Conservation (phyloP, 176 grass and related monocot species). For the Neostapfia colusana region DNA sequence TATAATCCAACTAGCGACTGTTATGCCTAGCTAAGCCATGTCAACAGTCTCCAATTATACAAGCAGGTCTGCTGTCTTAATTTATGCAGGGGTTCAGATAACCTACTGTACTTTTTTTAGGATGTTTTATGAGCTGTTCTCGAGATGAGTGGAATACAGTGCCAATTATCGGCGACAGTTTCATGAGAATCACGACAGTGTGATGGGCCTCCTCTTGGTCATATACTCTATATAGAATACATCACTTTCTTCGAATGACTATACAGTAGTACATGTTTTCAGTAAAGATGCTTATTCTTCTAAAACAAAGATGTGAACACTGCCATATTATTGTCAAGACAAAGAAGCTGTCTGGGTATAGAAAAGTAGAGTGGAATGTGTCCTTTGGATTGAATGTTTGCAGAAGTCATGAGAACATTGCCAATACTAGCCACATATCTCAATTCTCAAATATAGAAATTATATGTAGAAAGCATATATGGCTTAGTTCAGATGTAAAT, state of each 20-base stretch:
- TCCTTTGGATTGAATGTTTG: constrained; percentile 21
- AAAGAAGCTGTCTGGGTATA: constrained; percentile 2
- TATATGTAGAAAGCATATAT: neutral
- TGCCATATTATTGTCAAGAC: neutral
- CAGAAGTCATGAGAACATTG: neutral
- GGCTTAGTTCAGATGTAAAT: neutral
- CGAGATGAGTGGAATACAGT: constrained; percentile 34
- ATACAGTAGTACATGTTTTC: neutral
- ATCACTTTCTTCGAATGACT: neutral
- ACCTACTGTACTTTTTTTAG: neutral
- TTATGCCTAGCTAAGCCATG: constrained; percentile 12
- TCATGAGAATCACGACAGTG: constrained; percentile 21
- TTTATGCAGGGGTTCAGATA: constrained; percentile 21
- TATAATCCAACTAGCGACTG: constrained; percentile 27
- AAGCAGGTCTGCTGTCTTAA: neutral
- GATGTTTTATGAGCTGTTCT: constrained; percentile 45
- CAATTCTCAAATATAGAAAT: constrained; percentile 10
- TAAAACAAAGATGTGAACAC: constrained; percentile 34
- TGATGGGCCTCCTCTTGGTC: neutral
- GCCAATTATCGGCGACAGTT: constrained; percentile 47
- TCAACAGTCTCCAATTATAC: constrained; percentile 26
- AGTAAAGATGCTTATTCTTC: neutral
- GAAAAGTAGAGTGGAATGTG: constrained; percentile 25
- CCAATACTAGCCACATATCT: neutral
- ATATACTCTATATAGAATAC: neutral